Evolutionary conservation across 768 basidiomycete species (phyloP).

Genomic region (Mycena metata): DNA sequence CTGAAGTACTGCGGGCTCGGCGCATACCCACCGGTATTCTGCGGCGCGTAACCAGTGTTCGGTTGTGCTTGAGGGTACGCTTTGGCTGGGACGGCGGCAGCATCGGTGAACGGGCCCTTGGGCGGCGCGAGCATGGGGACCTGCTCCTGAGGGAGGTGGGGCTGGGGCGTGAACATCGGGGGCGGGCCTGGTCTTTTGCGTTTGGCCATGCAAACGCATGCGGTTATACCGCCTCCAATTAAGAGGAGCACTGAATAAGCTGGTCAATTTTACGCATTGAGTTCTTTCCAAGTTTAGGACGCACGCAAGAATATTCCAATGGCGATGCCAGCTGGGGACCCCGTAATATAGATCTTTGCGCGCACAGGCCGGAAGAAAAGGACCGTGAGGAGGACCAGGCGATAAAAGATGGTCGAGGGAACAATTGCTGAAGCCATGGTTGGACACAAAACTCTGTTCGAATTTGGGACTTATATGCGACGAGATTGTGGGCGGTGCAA

Average conservation of each 20-base stretch:
- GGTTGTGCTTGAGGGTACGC: not conserved
- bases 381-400: constrained; percentile 23
- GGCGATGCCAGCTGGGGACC: not conserved
- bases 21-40: constrained; percentile 1
- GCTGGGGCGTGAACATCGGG: not conserved
- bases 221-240: not conserved
- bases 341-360: not conserved
- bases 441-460: not conserved
- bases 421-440: not conserved
- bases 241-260: not conserved
- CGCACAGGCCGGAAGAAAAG: constrained; percentile 4
- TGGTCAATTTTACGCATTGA: no score
- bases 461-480: not conserved
- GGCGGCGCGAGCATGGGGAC: constrained; percentile 21
- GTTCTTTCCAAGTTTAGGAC: not conserved
- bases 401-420: constrained; percentile 39
- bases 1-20: not conserved
- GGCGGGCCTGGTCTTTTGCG: constrained; percentile 3
- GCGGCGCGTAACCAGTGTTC: not conserved
- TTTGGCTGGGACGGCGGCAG: not conserved
- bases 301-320: not conserved
- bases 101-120: constrained; percentile 11
- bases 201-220: not conserved
- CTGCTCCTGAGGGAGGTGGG: constrained; percentile 8
- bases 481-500: not conserved